These are phyloP conservation scores for Termitomyces sp. DNA, from an alignment of 768 basidiomycete species.

Conservation along the genomic window DNA sequence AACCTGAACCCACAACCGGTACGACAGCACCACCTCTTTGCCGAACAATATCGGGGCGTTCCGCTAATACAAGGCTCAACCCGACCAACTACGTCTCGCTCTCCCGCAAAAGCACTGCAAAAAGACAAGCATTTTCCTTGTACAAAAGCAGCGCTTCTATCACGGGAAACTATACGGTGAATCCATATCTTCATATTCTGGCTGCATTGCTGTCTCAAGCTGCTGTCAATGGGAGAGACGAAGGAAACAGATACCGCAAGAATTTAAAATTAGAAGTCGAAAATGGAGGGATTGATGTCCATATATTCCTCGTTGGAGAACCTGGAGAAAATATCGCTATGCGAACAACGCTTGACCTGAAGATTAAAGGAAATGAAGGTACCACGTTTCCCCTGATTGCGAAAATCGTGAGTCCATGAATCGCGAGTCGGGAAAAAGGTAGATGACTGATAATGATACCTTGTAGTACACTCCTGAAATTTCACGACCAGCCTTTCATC, in stretches of 20 bases:
- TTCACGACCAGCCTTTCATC: constrained; percentile 27
- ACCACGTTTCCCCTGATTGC: constrained; percentile 29
- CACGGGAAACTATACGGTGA: constrained; percentile 31
- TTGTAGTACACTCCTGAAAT: constrained; percentile 30
- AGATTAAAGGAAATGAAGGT: constrained; percentile 19
- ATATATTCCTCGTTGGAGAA: constrained; percentile 31
- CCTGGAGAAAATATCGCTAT: constrained; percentile 4
- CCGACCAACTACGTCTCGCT: constrained; percentile 28
- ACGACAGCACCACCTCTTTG: neutral
- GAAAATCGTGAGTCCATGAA: constrained; percentile 25
- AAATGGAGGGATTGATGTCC: constrained; percentile 35
- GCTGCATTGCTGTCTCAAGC: constrained; percentile 28
- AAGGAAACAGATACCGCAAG: constrained; percentile 19
- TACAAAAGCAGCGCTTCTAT: constrained; percentile 21
- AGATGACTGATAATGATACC: neutral
- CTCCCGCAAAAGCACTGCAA: constrained; percentile 21
- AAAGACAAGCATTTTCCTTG: constrained; percentile 13
- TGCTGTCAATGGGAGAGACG: constrained; percentile 3
- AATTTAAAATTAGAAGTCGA: constrained; percentile 29
- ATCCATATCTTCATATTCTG: constrained; percentile 36
- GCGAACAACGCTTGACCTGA: constrained; percentile 26
- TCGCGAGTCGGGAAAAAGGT: neutral
- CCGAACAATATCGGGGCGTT: neutral
- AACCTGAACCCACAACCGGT: neutral
- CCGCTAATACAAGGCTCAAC: constrained; percentile 6